Evolutionary conservation across 2,329 filamentous ascomycete species (phyloP).

Genomic region (Fusarium napiforme): DNA sequence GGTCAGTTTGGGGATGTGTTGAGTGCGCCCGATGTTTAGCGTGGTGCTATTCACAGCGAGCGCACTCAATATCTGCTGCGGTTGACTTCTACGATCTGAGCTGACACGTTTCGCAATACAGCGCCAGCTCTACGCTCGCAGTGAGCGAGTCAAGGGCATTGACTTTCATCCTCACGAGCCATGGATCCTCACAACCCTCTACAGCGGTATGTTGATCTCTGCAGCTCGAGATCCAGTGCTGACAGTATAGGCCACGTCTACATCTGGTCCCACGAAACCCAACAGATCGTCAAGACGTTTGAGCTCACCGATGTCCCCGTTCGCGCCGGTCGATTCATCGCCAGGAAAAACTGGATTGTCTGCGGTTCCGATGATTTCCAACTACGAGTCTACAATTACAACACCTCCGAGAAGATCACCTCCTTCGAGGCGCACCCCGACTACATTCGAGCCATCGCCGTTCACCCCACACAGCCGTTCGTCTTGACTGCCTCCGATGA

Average conservation of each 20-base stretch:
- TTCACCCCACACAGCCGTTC: slow-evolving; percentile 95
- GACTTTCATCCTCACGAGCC: slow-evolving; percentile 97
- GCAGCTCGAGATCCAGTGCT: slow-evolving; percentile 5
- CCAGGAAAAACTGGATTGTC: slow-evolving; percentile 99
- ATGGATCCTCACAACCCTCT: slow-evolving; percentile 96
- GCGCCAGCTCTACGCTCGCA: slow-evolving; percentile 73
- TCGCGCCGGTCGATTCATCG: slow-evolving; percentile 93
- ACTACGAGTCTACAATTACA: slow-evolving; percentile 95
- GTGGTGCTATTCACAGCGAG: background rate
- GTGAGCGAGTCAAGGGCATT: slow-evolving; percentile 95
- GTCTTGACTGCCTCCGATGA: slow-evolving; percentile 97
- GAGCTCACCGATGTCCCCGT: slow-evolving; percentile 98
- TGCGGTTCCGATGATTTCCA: slow-evolving; percentile 95
- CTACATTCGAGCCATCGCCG: slow-evolving; percentile 95
- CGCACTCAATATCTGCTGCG: background rate
- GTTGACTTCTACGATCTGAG: slow-evolving; percentile 31
- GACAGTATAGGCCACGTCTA: slow-evolving; percentile 83
- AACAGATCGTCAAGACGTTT: slow-evolving; percentile 98
- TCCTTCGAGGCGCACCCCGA: slow-evolving; percentile 98
- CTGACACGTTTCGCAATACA: slow-evolving; percentile 46
- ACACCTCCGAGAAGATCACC: slow-evolving; percentile 98
- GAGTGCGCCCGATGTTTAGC: background rate
- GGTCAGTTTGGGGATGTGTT: slow-evolving; percentile 43
- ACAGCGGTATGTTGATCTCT: slow-evolving; percentile 75
- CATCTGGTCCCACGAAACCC: slow-evolving; percentile 98